Evolutionary conservation across 164 flowering plant species (phyloP).

Genomic region (Chimonanthus praecox): DNA sequence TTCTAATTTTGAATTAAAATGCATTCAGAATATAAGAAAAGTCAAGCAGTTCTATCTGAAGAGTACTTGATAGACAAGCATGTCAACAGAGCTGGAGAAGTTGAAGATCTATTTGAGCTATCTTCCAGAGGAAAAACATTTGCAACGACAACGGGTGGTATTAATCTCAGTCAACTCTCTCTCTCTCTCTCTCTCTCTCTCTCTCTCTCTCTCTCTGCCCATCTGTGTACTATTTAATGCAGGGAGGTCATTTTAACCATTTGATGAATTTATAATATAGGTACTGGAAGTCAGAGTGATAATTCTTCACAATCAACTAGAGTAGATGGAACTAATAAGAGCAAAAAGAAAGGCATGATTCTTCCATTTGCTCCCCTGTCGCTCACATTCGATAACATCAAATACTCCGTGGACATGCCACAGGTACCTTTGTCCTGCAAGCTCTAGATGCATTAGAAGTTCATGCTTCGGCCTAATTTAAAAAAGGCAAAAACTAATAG

Average conservation of each 20-base stretch:
- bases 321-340: conserved; percentile 11
- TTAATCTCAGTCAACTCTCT: no score
- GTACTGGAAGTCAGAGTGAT: conserved; percentile 5
- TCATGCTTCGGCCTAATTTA: no score
- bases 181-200: no score
- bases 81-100: conserved; percentile 14
- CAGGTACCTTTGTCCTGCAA: conserved; percentile 22
- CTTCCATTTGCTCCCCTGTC: conserved; percentile 54
- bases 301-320: conserved; percentile 7
- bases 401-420: conserved; percentile 54
- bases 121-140: conserved; percentile 9
- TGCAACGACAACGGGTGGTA: conserved; percentile 8
- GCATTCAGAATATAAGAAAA: conserved; percentile 8
- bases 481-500: neutral
- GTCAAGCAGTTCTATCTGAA: conserved; percentile 14
- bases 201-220: neutral
- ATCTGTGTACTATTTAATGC: no score
- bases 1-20: neutral
- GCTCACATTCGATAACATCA: conserved; percentile 38
- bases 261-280: neutral
- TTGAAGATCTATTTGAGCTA: neutral
- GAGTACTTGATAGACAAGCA: conserved; percentile 17
- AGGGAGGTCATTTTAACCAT: neutral
- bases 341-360: conserved; percentile 37
- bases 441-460: neutral